Evolutionary conservation across 1,139 yeast species (phyloP), one percentile per base, ranked within the genome.

Genomic region (Suhomyces maxii): DNA sequence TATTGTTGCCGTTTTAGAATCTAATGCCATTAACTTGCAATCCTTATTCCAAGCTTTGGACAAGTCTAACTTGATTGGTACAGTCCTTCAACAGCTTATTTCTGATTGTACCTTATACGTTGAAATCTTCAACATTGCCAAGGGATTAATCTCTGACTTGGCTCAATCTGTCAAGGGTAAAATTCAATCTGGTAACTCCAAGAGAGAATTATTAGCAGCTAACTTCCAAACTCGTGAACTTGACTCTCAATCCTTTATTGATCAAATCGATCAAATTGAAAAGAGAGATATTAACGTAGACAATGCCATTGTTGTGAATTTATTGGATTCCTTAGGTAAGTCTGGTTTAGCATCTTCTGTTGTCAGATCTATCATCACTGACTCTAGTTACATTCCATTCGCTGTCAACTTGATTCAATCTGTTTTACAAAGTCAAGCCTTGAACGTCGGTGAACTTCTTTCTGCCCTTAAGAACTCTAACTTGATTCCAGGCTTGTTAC

Each of bases 321-420:
- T 72, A 46, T 69, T 73, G 55, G 69, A 73, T 54, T 71, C 77
- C 8, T 68, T 73, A 54, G 73, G 65, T 37, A 49, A 62, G 39
- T 73, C 78, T 12, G 79, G 79, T 13, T 71, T 74, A 54, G 78
- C 76, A 13, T 55, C 69, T 38, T 67, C 71, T 34, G 77, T 74
- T 18, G 75, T 74, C 42, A 63, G 64, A 56, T 61, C 76, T 35
- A 64, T 73, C 39, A 61, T 73, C 49, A 72, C 77, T 33, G 77
- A 73, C 56, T 44, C 69, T 18, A 49, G 55, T 37, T 74, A 71
- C 57, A 56, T 71, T 50, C 68, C 73, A 46, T 74, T 73, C 54
- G 77, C 69, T 12, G 61, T 55, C 14, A 61, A 65, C 39, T 71
- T 74, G 56, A 56, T 73, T 44, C 54, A 56, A 44, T 60, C 66